Evolutionary conservation across 208 protist species (phyloP).

Genomic region (Leishmania aethiopica): DNA sequence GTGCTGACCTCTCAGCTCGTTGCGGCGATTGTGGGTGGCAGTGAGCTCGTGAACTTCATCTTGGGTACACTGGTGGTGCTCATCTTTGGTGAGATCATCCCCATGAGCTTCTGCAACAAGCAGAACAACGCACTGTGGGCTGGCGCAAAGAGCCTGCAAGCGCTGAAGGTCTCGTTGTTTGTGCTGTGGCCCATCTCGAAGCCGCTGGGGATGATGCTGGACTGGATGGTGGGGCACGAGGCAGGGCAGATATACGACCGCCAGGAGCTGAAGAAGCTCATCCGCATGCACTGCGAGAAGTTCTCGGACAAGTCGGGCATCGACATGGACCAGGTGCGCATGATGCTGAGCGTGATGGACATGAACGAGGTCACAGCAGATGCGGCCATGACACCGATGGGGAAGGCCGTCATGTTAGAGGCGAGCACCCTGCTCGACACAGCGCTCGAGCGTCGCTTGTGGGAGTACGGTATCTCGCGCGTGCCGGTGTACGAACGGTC

Average conservation of each 20-base stretch:
- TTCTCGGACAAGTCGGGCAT: conserved; percentile 70
- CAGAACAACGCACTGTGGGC: conserved; percentile 66
- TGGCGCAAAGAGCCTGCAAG: conserved; percentile 53
- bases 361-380: conserved; percentile 58
- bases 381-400: conserved; percentile 63
- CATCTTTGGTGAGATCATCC: conserved; percentile 79
- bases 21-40: conserved; percentile 59
- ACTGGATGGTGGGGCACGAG: conserved; percentile 71
- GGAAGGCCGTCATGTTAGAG: conserved; percentile 57
- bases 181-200: conserved; percentile 75
- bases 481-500: conserved; percentile 60
- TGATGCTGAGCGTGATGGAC: conserved; percentile 82
- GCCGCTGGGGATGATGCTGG: conserved; percentile 75
- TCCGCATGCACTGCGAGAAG: conserved; percentile 77
- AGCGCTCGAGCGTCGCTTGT: conserved; percentile 55
- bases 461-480: conserved; percentile 76
- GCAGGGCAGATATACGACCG: conserved; percentile 79
- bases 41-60: conserved; percentile 76
- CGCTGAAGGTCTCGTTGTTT: conserved; percentile 65
- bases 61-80: conserved; percentile 68
- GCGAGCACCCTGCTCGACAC: conserved; percentile 35
- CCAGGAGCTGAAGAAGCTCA: conserved; percentile 78
- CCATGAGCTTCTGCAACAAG: conserved; percentile 83
- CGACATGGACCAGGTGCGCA: conserved; percentile 61
- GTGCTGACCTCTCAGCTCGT: conserved; percentile 84